Percentiles rank a stretch among this genome's conserved stretches.
Conservation (phyloP, 1,139 yeast species). For the Debaryomyces coudertii region DNA sequence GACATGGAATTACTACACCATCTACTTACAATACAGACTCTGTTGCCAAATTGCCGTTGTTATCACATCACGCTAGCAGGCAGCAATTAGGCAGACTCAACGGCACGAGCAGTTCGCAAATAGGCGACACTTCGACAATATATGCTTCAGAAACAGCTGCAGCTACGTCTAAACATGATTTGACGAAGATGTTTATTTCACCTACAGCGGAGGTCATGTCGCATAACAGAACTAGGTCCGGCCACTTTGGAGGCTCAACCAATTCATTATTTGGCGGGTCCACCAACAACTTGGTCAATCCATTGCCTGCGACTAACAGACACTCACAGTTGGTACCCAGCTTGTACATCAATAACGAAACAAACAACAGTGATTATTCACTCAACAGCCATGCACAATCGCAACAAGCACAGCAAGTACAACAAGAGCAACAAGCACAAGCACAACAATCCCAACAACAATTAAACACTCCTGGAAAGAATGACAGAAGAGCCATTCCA, state of each 20-base stretch:
- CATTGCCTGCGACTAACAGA: slow-evolving; percentile 31
- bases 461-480: slow-evolving; percentile 13
- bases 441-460: slow-evolving; percentile 19
- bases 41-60: slow-evolving; percentile 42
- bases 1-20: slow-evolving; percentile 16
- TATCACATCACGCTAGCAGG: slow-evolving; percentile 28
- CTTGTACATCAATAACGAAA: slow-evolving; percentile 40
- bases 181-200: slow-evolving; percentile 65
- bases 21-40: slow-evolving; percentile 25
- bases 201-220: slow-evolving; percentile 79
- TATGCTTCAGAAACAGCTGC: slow-evolving; percentile 39
- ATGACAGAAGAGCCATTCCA: slow-evolving; percentile 47
- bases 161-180: slow-evolving; percentile 43
- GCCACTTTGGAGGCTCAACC: slow-evolving; percentile 25
- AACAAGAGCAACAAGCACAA: slow-evolving; percentile 15
- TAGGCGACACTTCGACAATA: slow-evolving; percentile 44
- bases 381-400: slow-evolving; percentile 17
- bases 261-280: slow-evolving; percentile 34
- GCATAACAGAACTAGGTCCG: slow-evolving; percentile 37
- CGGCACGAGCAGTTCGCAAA: slow-evolving; percentile 26
- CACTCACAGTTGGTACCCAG: slow-evolving; percentile 40
- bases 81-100: slow-evolving; percentile 23
- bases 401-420: slow-evolving; percentile 14
- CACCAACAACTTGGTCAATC: slow-evolving; percentile 27
- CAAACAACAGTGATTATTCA: slow-evolving; percentile 41